Conservation (phyloP, 192 early-diverging fungal species). For the Endogone sp. region DNA sequence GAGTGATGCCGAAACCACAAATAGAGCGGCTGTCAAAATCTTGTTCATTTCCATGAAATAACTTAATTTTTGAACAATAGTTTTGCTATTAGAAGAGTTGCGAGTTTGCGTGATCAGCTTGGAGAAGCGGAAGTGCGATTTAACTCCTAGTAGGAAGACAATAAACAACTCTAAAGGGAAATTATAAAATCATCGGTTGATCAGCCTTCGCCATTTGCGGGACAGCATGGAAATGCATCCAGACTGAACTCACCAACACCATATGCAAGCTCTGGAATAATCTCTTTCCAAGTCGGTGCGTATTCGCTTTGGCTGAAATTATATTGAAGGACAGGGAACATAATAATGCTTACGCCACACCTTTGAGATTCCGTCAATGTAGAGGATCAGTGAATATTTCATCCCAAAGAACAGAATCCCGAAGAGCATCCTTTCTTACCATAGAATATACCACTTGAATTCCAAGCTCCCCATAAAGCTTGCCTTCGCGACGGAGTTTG, state of each 20-base stretch:
- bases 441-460: conserved; percentile 40
- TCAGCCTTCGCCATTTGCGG: no score
- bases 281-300: conserved; percentile 25
- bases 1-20: conserved; percentile 16
- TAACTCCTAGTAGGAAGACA: conserved; percentile 17
- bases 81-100: conserved; percentile 8
- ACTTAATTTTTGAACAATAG: conserved; percentile 13
- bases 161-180: conserved; percentile 19
- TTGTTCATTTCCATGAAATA: conserved; percentile 32
- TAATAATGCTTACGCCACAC: conserved; percentile 24
- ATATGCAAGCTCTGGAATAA: conserved; percentile 39
- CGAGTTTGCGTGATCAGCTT: conserved; percentile 15
- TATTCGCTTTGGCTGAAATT: conserved; percentile 14
- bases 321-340: conserved; percentile 35
- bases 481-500: conserved; percentile 32
- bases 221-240: no score
- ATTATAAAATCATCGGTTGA: not conserved
- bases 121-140: conserved; percentile 31
- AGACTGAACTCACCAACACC: conserved; percentile 3
- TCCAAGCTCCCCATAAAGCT: conserved; percentile 40
- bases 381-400: not conserved
- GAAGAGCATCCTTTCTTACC: conserved; percentile 8
- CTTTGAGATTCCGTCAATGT: conserved; percentile 3
- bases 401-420: not conserved
- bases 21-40: conserved; percentile 12